Base-by-base conservation (phyloP, 805 yeast species). In the Blastobotrys peoriensis region DNA sequence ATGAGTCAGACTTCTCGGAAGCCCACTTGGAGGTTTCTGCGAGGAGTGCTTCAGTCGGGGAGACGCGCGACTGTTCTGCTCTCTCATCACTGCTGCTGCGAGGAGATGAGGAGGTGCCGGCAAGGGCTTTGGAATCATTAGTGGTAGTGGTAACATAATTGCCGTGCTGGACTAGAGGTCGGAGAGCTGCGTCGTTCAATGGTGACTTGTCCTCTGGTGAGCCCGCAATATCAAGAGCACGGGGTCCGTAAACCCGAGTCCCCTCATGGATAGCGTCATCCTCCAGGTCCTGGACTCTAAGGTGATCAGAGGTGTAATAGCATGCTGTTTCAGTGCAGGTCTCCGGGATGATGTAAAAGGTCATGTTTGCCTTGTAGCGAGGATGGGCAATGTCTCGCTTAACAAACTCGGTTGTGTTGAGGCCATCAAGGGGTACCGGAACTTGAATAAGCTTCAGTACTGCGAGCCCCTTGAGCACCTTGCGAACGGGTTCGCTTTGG, bases 381-480 rank as follows among this genome's bases (percentile, higher is more conserved):
- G 84, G 84, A 51, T 82, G 64, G 10, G 83, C 83, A 27, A 78
- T 71, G 19, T 73, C 66, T 47, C 76, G 76, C 58, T 79, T 79
- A 40, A 79, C 60, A 53, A 75, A 78, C 3, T 72, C 60, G 33
- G 77, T 69, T 21, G 70, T 63, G 16, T 48, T 28, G 10, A 36
- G 15, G 20, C 36, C 37, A 21, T 37, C 38, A 10, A 30, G 23
- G 6, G 47, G 45, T 10, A 33, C 16, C 9, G 51, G 53, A 16
- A 48, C 23, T 16, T 39, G 36, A 17, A 52, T 48, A 19, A 54
- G 22, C 43, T 54, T 54, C 25, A 49, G 45, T 36, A 48, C 49
- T 5, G 47, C 49, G n/a, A 49, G 30, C 19, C 35, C 22, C 15
- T 25, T 22, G 10, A 42, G 18, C 4, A 36, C 20, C 15, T 25